These are phyloP conservation scores for Saccharata proteae DNA, from an alignment of 2,329 filamentous ascomycete genomes.

Conservation along the genomic window DNA sequence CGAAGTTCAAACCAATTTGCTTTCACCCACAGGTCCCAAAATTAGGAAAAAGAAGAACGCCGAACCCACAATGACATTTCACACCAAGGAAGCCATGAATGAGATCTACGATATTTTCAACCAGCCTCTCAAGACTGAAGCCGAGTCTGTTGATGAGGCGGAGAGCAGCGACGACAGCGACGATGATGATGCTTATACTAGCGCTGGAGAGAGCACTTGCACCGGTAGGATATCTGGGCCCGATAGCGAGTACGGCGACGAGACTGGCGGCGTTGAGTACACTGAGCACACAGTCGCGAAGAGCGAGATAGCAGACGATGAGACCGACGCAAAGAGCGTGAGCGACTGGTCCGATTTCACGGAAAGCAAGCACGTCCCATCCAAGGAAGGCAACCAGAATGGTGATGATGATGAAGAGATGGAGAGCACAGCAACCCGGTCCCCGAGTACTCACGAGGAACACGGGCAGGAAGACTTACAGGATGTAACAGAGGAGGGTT, in stretches of 20 bases:
- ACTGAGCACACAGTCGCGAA: constrained; percentile 9
- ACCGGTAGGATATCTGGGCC: constrained; percentile 58
- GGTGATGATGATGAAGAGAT: constrained; percentile 23
- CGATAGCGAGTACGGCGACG: constrained; percentile 54
- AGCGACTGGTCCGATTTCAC: constrained; percentile 88
- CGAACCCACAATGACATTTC: constrained; percentile 96
- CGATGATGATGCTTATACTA: constrained; percentile 69
- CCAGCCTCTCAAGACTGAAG: constrained; percentile 52
- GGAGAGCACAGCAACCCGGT: neutral
- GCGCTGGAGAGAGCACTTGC: constrained; percentile 70
- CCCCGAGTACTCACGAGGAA: constrained; percentile 10
- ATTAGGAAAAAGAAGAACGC: constrained; percentile 60
- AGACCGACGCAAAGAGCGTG: constrained; percentile 33
- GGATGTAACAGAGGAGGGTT: constrained; percentile 28
- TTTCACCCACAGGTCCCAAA: constrained; percentile 78
- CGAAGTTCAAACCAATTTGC: constrained; percentile 80
- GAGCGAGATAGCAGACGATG: constrained; percentile 20
- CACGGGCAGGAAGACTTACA: constrained; percentile 17
- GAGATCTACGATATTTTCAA: constrained; percentile 98
- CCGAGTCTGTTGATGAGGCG: constrained; percentile 34
- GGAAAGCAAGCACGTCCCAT: constrained; percentile 56
- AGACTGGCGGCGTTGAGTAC: constrained; percentile 34
- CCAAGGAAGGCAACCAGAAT: constrained; percentile 19
- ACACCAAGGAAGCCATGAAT: constrained; percentile 88
- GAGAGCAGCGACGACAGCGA: constrained; percentile 56